phyloP scores from a whole-genome alignment of 2,329 filamentous ascomycete species.

The Diaporthe helianthi region DNA sequence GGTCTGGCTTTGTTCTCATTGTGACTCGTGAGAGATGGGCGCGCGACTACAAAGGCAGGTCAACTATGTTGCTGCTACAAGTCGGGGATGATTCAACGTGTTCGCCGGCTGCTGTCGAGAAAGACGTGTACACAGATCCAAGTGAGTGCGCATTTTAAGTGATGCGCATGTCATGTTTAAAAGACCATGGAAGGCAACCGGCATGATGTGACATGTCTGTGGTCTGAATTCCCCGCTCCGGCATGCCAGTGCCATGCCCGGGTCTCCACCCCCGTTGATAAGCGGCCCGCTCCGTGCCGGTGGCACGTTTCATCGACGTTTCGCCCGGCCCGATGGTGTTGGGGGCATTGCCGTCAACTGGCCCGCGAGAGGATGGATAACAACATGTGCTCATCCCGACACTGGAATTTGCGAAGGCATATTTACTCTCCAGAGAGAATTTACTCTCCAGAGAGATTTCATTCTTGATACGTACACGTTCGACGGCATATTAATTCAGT shows the following conservation, averaged over 20 bases:
- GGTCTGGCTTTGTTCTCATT: constrained; percentile 1
- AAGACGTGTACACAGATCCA: not conserved
- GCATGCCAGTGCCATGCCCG: not conserved
- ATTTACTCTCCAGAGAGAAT: too few species aligned
- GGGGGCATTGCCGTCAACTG: too few species aligned
- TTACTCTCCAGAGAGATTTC: too few species aligned
- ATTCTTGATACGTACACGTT: too few species aligned
- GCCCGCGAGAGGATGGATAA: not conserved
- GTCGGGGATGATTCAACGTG: not conserved
- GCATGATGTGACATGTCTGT: not conserved
- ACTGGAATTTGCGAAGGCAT: too few species aligned
- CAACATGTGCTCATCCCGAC: too few species aligned
- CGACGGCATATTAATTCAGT: too few species aligned
- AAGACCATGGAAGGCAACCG: too few species aligned
- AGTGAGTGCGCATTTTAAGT: not conserved
- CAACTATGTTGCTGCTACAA: not conserved
- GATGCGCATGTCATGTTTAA: not conserved
- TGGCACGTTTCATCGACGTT: not conserved
- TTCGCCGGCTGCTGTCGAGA: not conserved
- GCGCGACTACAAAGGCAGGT: too few species aligned
- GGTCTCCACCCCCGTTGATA: not conserved
- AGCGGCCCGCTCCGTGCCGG: constrained; percentile 24
- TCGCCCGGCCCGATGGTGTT: not conserved
- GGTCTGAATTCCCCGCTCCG: not conserved
- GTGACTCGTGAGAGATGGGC: not conserved